Base-by-base conservation (phyloP, 768 basidiomycete genomes). In the Serendipita indica region DNA sequence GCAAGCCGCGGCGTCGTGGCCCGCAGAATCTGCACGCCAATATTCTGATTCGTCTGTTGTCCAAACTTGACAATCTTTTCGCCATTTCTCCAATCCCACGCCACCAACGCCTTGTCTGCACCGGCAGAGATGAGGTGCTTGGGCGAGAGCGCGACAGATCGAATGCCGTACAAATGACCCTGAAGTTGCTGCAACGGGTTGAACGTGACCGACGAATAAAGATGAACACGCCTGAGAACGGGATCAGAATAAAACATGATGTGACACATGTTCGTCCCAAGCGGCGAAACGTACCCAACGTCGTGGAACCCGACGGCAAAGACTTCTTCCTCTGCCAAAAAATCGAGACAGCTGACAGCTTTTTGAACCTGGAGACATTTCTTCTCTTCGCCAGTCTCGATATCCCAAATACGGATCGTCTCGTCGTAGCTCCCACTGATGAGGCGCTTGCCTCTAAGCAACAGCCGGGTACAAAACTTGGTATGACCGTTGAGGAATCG, bases 251-350 rank as follows among this genome's bases (percentile, higher is more conserved):
- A 2, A 10, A 27, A 30, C 54, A 37, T n/a, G 14, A 57, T 37
- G 27, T 56, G 39, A 45, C n/a, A 34, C 20, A 25, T 33, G 37
- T 35, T 12, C 61, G 30, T 43, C 27, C n/a, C 57, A 10, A n/a
- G 4, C 30, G 10, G 41, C 22, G 13, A 34, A 5, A 67, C 82
- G 14, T 67, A 86, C 84, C 89, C 90, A 59, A 92, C 84, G 65
- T 93, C 91, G 62, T 92, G 89, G 71, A 91, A 92, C 0, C 90
- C 91, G 33, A 89, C 88, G 13, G 89, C 90, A 60, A 93, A 88
- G 2, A 92, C 86, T 77, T 89, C 84, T 87, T 89, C 86, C 57
- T 89, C 84, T 0, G 81, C 78, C 62, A 88, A 71, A 68, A 86
- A 92, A 66, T 92, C 89, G 39, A 93, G 80, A 69, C 91, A 90